Percentiles rank a stretch among this genome's conserved stretches.
Conservation (phyloP, 2,329 filamentous ascomycete species). For the Pyrenophora graminea region DNA sequence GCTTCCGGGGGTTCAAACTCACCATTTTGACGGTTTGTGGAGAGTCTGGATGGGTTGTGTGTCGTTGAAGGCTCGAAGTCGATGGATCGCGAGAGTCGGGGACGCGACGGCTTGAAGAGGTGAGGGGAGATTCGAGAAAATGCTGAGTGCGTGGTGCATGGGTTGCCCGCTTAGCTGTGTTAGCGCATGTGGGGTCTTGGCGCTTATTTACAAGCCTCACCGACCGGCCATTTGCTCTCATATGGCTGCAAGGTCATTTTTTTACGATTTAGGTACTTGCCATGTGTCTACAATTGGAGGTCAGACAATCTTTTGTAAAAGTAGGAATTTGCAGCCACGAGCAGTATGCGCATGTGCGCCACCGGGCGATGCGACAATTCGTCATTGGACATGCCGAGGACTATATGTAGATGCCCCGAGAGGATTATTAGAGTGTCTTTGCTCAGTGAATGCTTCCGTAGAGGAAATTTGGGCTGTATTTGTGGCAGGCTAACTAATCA, state of each 20-base stretch:
- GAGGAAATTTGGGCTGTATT: no score
- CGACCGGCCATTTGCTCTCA: not conserved
- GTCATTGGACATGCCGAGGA: no score
- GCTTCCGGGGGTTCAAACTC: constrained; percentile 28
- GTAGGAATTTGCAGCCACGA: no score
- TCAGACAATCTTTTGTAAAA: no score
- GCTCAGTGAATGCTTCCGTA: no score
- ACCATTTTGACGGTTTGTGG: constrained; percentile 48
- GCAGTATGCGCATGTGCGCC: no score
- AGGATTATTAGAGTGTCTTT: no score
- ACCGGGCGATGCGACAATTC: no score
- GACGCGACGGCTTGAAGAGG: constrained; percentile 37
- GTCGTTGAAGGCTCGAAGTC: constrained; percentile 36
- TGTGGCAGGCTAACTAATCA: not conserved
- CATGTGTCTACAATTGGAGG: no score
- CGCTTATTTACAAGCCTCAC: not conserved
- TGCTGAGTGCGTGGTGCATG: not conserved
- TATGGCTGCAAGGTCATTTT: not conserved
- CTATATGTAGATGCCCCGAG: no score
- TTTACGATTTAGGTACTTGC: no score
- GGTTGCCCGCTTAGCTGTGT: not conserved
- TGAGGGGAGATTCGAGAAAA: constrained; percentile 4
- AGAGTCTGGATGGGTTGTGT: constrained; percentile 35
- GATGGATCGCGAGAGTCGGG: constrained; percentile 43
- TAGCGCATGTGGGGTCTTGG: not conserved